phyloP scores from a whole-genome alignment of 306 rosid species.

The Lathyrus oleraceus region DNA sequence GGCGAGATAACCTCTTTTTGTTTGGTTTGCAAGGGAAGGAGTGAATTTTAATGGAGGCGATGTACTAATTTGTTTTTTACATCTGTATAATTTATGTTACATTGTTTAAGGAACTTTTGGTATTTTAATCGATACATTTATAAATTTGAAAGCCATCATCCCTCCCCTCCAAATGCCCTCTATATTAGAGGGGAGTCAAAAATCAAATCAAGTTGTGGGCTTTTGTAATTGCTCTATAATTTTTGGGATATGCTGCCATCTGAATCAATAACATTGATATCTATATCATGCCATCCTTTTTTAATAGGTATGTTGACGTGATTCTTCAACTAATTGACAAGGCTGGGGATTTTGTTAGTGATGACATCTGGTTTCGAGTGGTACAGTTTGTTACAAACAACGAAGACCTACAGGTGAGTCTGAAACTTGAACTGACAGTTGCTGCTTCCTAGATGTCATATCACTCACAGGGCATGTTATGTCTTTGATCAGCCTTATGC shows the following conservation, averaged over 20 bases:
- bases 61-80: background rate
- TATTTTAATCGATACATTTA: background rate
- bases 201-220: background rate
- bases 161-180: background rate
- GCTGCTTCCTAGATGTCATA: slow-evolving; percentile 33
- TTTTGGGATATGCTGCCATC: background rate
- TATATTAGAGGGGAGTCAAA: background rate
- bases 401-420: slow-evolving; percentile 94
- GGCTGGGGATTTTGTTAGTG: slow-evolving; percentile 99
- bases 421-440: slow-evolving; percentile 32
- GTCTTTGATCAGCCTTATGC: slow-evolving; percentile 88
- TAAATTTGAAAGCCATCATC: background rate
- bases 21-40: background rate
- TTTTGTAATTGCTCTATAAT: background rate
- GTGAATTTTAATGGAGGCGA: background rate
- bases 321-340: slow-evolving; percentile 99
- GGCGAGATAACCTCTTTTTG: background rate
- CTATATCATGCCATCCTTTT: slow-evolving; percentile 34
- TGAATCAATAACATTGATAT: background rate
- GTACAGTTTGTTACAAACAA: slow-evolving; percentile 98
- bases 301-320: slow-evolving; percentile 90
- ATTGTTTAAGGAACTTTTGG: background rate
- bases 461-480: slow-evolving; percentile 46
- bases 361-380: slow-evolving; percentile 99
- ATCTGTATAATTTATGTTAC: background rate